Evolutionary conservation across 345 rosid species (phyloP), one percentile per base, ranked within the genome.

Genomic region (Euphorbia pulcherrima): DNA sequence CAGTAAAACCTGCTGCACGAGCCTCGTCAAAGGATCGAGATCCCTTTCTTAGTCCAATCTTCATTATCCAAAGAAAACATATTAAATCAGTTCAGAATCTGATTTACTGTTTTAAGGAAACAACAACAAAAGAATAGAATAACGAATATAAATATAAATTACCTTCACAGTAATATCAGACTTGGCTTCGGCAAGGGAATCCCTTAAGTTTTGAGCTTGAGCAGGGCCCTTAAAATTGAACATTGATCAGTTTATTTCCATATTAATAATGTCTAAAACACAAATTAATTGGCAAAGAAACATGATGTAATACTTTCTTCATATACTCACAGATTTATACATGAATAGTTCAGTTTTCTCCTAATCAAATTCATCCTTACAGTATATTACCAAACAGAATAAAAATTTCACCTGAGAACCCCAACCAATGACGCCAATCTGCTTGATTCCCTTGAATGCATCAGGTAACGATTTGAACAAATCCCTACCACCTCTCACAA

Each of bases 401-500:
- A 57, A 10, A 12, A 11, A 44, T 44, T 23, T 56, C 28, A 90
- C 96, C 90, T 92, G 97, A 27, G 98, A 92, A 20, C 97, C 98
- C 98, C 93, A 92, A 16, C 97, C 98, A 61, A 92, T 83, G 6
- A 92, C 96, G 24, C 97, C 98, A 56, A 92, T 92, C 79, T 92
- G 97, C 84, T 87, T 87, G 72, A 92, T 80, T 24, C 98, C 98
- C 71, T 86, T 88, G 75, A 92, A 85, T 35, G 96, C 96, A 65
- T 87, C 93, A 0, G 90, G 92, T 66, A 90, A 78, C 84, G 86
- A 77, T 35, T 84, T 81, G 85, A 92, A 92, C 82, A 92, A 81
- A 72, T 92, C 87, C 60, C 98, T 87, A 33, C 98, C 96, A 72
- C 98, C 98, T 87, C 88, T 93, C 82, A 93, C 98, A 77, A 90